Percentiles rank a stretch among this genome's conserved stretches.
These are phyloP conservation scores for Sphagnum fallax DNA, from an alignment of 228 moss, liverwort and hornwort species.

Conservation along the genomic window DNA sequence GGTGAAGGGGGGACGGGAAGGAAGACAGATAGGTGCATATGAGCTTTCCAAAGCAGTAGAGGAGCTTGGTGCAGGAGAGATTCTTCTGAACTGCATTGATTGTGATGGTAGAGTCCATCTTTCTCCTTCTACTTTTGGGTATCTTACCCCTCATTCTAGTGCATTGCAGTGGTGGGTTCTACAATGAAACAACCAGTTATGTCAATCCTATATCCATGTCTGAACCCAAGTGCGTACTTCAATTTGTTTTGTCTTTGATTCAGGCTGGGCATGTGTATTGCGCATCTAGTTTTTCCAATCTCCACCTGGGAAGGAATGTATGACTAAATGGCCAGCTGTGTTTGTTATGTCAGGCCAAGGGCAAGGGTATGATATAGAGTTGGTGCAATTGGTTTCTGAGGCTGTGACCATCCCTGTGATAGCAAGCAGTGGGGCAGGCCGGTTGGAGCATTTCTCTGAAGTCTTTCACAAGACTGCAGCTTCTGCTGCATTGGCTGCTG, in stretches of 20 bases:
- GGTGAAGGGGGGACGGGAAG: conserved; percentile 93
- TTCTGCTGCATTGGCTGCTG: conserved; percentile 94
- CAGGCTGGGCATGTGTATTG: too few species aligned
- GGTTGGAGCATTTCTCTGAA: conserved; percentile 79
- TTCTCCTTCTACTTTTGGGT: too few species aligned
- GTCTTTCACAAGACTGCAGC: conserved; percentile 74
- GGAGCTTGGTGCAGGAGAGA: conserved; percentile 93
- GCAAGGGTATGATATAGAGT: conserved; percentile 77
- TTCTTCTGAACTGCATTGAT: conserved; percentile 91
- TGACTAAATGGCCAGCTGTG: too few species aligned
- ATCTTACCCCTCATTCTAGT: background rate
- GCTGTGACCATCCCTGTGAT: conserved; percentile 95
- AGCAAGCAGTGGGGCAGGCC: conserved; percentile 95
- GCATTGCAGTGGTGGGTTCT: too few species aligned
- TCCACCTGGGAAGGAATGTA: too few species aligned
- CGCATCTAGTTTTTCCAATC: too few species aligned
- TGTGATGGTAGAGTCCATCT: conserved; percentile 58
- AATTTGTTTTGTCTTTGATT: too few species aligned
- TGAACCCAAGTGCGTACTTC: too few species aligned
- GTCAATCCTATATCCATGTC: too few species aligned
- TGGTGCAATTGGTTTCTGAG: conserved; percentile 77
- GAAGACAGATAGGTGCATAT: conserved; percentile 84
- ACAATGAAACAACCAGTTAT: too few species aligned
- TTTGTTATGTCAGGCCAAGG: conserved; percentile 58
- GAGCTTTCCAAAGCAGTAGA: conserved; percentile 90